These are phyloP conservation scores for Aulographum hederae DNA, from an alignment of 2,329 filamentous ascomycete genomes.

Conservation along the genomic window DNA sequence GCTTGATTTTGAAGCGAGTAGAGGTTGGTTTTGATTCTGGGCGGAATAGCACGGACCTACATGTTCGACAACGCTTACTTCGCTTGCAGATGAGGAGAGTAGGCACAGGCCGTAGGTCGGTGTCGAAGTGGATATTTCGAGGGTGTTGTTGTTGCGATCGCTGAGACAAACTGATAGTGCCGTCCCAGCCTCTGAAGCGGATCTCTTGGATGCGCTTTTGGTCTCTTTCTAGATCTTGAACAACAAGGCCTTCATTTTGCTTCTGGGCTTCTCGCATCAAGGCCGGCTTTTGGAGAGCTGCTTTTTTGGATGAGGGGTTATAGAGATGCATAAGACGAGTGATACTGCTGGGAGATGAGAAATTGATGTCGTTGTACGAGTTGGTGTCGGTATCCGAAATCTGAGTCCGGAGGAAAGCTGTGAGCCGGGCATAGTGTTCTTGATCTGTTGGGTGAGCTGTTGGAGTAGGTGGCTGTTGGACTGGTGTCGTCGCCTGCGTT, in stretches of 20 bases:
- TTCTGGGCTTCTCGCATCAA: conserved; percentile 67
- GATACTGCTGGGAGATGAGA: conserved; percentile 61
- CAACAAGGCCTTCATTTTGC: conserved; percentile 51
- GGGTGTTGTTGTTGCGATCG: conserved; percentile 29
- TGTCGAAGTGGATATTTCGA: conserved; percentile 40
- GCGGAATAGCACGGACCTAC: conserved; percentile 87
- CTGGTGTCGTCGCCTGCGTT: neutral
- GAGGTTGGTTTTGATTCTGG: conserved; percentile 81
- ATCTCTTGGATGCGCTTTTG: conserved; percentile 35
- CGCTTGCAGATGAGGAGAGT: conserved; percentile 78
- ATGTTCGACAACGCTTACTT: conserved; percentile 80
- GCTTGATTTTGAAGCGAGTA: conserved; percentile 79
- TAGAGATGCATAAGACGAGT: conserved; percentile 87
- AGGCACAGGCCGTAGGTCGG: conserved; percentile 64
- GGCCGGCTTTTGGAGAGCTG: too few species aligned
- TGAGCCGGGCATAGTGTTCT: conserved; percentile 56
- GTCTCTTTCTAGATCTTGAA: conserved; percentile 42
- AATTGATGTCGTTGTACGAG: conserved; percentile 33
- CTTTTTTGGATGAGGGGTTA: too few species aligned
- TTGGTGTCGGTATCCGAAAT: conserved; percentile 37
- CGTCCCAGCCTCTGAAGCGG: conserved; percentile 45
- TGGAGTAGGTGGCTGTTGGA: neutral
- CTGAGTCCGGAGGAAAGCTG: conserved; percentile 67
- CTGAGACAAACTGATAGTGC: conserved; percentile 38
- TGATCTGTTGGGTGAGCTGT: conserved; percentile 27